Evolutionary conservation across 2,329 filamentous ascomycete genomes (phyloP), one percentile per base, ranked within the genome.

Genomic region (Didymella sp.): DNA sequence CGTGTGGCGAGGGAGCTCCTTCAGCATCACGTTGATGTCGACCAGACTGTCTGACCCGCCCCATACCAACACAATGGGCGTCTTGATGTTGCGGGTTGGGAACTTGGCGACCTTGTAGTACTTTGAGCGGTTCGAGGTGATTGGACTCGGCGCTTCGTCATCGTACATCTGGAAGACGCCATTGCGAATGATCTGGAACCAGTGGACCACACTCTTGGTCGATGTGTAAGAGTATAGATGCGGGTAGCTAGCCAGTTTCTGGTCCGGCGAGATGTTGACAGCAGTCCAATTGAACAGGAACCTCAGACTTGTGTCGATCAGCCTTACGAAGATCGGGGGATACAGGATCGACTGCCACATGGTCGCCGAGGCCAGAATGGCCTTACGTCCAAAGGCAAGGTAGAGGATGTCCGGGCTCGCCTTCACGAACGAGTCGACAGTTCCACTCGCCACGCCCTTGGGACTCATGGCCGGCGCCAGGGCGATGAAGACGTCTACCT

Each of bases 111-210:
- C 93, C 74, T 97, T 97, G 75, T 96, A 96, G 78, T 96, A 96
- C 68, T 94, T 92, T 70, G 85, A 88, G 51, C 85, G 85, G 4
- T 87, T 87, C 21, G 85, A 85, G 51, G 87, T 86, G 58, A 96
- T 81, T 0, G 89, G 89, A 25, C 89, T 88, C 55, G 92, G 90
- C 0, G 95, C 85, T 68, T 98, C 94, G 73, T 99, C 95, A 73
- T 99, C 95, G 76, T 93, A 98, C 91, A 99, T 97, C 76, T 99
- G 95, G 76, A 99, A 98, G 24, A 87, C 92, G 69, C 92, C 91
- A 70, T 94, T 97, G 63, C 95, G 89, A 69, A 99, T 99, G 73
- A 99, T 97, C 74, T 99, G 95, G 75, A 99, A 99, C 95, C 95
- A 99, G 74, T 99, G 95, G 0, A 99, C 95, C 8, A 99, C 92